Evolutionary conservation across 768 basidiomycete species (phyloP), one percentile per base, ranked within the genome.

Genomic region (Macrolepiota fuliginosa): DNA sequence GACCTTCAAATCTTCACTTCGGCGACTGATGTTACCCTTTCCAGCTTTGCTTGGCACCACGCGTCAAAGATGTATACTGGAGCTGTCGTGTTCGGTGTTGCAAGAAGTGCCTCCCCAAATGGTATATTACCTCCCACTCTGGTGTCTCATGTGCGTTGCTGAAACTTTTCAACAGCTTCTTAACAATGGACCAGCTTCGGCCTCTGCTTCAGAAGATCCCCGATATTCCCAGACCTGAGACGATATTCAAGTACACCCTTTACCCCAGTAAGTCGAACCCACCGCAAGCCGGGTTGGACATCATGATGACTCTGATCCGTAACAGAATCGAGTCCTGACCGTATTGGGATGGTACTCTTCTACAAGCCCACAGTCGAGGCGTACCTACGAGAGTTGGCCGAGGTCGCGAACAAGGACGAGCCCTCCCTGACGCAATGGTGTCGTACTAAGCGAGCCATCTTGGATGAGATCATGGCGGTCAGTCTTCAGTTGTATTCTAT

Each of bases 51-150:
- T 56, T 72, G 19, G 65, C 68, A 4, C 54, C 64, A 3, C 68
- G 68, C n/a, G 70, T 74, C 27, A 68, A 70, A 25, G 70, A 73
- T 42, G 63, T 78, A 7, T 71, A 73, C 35, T 79, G 77, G 77
- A 62, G 67, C 17, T 76, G 73, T 51, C 76, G 76, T 9, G 68
- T 74, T 27, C 72, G 77, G 36, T 74, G 74, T 53, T 80, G 79
- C 62, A 69, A 66, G 45, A 67, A 66, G 39, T 80, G 79, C 50
- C 61, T 77, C 4, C 64, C 68, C 53, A 67, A 69, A 51, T 55
- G 71, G 78, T 79, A 45, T 62, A 72, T 63, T 2, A 10, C 50
- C 12, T 51, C 17, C 19, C 36, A 54, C 27, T 22, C 13, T 5
- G 25, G 24, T 37, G 22, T 3, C 32, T 13, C 29, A 47, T 24